phyloP scores from a whole-genome alignment of 306 rosid genomes.

The Rubus parviflorus region DNA sequence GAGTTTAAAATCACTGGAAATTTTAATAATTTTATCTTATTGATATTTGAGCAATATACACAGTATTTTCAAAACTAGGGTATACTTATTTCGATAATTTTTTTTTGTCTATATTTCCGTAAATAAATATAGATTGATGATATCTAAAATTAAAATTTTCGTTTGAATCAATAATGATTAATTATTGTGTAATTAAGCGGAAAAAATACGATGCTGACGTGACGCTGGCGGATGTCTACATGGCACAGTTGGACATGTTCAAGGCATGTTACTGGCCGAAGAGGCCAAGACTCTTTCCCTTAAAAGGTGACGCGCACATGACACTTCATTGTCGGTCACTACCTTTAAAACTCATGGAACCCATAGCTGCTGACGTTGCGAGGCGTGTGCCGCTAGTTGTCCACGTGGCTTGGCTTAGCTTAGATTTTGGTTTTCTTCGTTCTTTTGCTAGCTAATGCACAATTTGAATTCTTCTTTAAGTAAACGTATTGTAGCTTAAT shows the following conservation, averaged over 20 bases:
- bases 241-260: slow-evolving; percentile 1
- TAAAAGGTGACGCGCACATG: slow-evolving; percentile 15
- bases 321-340: slow-evolving; percentile 26
- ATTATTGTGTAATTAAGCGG: too few species aligned
- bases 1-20: too few species aligned
- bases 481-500: background rate
- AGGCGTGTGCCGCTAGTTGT: background rate
- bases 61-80: too few species aligned
- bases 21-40: too few species aligned
- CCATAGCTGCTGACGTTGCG: slow-evolving; percentile 15
- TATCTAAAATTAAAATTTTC: too few species aligned
- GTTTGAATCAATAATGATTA: too few species aligned
- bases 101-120: too few species aligned
- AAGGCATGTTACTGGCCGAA: slow-evolving; percentile 11
- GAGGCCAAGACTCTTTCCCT: background rate
- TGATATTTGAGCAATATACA: too few species aligned
- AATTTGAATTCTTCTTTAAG: background rate
- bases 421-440: background rate
- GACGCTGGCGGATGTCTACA: background rate
- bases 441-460: too few species aligned
- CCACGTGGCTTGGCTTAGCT: slow-evolving; percentile 15
- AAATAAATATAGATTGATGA: too few species aligned
- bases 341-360: background rate
- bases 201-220: background rate
- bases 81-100: too few species aligned